These are phyloP conservation scores for Scutellaria barbata DNA, from an alignment of 257 asterid species.

Conservation along the genomic window DNA sequence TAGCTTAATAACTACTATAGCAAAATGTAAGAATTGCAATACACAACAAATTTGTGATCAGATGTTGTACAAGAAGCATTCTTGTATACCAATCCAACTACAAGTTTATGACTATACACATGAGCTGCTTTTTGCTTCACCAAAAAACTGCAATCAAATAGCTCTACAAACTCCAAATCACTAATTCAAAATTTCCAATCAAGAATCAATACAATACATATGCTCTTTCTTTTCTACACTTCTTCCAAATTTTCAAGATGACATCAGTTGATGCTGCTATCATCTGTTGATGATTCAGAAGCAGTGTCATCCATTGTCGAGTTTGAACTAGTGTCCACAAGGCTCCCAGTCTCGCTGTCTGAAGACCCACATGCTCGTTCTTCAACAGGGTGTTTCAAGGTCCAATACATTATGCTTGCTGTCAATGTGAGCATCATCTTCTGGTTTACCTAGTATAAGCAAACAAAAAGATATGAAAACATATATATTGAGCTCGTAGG, in stretches of 20 bases:
- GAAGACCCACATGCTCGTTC: constrained; percentile 54
- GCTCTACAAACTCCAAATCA: constrained; percentile 42
- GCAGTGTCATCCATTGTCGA: constrained; percentile 76
- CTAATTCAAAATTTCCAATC: constrained; percentile 48
- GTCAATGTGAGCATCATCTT: constrained; percentile 79
- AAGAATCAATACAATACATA: constrained; percentile 44
- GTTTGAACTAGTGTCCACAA: constrained; percentile 61
- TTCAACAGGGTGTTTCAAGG: constrained; percentile 55
- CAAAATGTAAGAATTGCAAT: constrained; percentile 32
- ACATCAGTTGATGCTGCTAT: constrained; percentile 55
- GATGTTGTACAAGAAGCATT: constrained; percentile 47
- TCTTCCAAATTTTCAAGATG: constrained; percentile 25
- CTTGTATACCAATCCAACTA: constrained; percentile 46
- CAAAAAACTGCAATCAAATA: constrained; percentile 42
- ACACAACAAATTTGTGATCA: constrained; percentile 35
- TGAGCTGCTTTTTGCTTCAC: constrained; percentile 42
- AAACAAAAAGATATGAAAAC: constrained; percentile 2
- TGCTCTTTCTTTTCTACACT: constrained; percentile 27
- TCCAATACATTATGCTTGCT: constrained; percentile 80
- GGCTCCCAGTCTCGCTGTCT: constrained; percentile 61
- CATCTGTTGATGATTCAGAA: constrained; percentile 85
- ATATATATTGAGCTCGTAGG: not conserved
- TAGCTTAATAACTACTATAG: not conserved
- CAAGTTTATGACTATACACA: constrained; percentile 51
- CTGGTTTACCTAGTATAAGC: constrained; percentile 60